Evolutionary conservation across 345 rosid species (phyloP), one percentile per base, ranked within the genome.

Genomic region (Psidium guajava): DNA sequence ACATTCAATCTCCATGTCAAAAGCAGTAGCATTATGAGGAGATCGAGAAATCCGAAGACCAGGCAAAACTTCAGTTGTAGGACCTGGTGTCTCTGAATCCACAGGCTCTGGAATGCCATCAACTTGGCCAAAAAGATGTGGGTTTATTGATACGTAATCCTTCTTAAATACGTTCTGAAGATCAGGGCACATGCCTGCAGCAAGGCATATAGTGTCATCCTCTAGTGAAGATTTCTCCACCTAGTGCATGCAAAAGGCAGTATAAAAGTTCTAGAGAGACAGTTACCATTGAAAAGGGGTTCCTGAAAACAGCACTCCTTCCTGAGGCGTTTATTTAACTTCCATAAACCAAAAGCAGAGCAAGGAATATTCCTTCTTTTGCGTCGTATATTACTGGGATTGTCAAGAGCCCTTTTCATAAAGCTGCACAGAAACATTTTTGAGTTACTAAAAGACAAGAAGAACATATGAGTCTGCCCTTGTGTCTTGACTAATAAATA

Each of bases 271-370:
- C 32, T 57, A 80, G 54, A 47, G 77, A 90, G 82, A 59, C 36
- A 16, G n/a, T 61, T 84, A 93, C 99, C 99, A 73, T 95, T 91
- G 54, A 93, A 2, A 64, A 85, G 86, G 84, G 99, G 93, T 77
- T 95, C 94, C 55, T 83, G 32, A 86, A 95, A 91, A 58, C 88
- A 20, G 61, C 86, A 89, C 64, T 95, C 98, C 86, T 91, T 95
- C 89, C 91, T 88, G 81, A 86, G 85, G 82, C 69, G 74, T 83
- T 89, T 93, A 82, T 88, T 90, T 86, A 86, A 80, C 91, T 88
- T 95, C 99, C 98, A 95, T 44, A 91, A 20, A 32, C 73, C 91
- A 88, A 95, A 83, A 87, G 87, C 73, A 85, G 93, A 89, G 83
- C 87, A 86, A 86, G 94, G 94, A 61, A 85, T 20, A 16, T 85